Evolutionary conservation across 1,139 yeast genomes (phyloP).

Genomic region (Komagataea norvegica): DNA sequence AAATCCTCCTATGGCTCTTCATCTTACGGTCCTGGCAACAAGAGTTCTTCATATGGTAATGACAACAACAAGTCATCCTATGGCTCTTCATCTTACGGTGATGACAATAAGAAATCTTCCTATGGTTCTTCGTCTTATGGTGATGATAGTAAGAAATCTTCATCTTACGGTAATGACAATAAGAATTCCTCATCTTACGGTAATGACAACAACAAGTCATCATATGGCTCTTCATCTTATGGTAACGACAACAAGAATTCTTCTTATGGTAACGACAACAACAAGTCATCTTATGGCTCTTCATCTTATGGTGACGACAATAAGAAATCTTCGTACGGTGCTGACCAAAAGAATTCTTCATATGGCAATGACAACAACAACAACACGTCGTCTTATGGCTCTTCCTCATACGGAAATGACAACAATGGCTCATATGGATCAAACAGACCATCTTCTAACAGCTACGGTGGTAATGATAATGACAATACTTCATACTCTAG

Average conservation of each 20-base stretch:
- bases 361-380: no score
- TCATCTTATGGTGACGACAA: no score
- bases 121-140: conserved; percentile 19
- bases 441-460: conserved; percentile 5
- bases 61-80: no score
- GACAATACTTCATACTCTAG: conserved; percentile 8
- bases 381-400: no score
- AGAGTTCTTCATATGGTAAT: no score
- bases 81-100: no score
- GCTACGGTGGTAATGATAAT: conserved; percentile 7
- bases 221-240: background rate
- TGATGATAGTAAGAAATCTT: conserved; percentile 4
- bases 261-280: background rate
- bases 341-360: no score
- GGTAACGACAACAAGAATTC: conserved; percentile 2
- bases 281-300: no score
- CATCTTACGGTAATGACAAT: conserved; percentile 18
- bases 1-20: conserved; percentile 15
- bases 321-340: no score
- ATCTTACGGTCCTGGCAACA: no score
- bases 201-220: conserved; percentile 9
- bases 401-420: no score
- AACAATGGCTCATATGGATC: conserved; percentile 14
- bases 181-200: background rate
- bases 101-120: conserved; percentile 22